Evolutionary conservation across 108 stramenopile genomes (phyloP), one percentile per base, ranked within the genome.

Genomic region (Aurantiochytrium sp.): DNA sequence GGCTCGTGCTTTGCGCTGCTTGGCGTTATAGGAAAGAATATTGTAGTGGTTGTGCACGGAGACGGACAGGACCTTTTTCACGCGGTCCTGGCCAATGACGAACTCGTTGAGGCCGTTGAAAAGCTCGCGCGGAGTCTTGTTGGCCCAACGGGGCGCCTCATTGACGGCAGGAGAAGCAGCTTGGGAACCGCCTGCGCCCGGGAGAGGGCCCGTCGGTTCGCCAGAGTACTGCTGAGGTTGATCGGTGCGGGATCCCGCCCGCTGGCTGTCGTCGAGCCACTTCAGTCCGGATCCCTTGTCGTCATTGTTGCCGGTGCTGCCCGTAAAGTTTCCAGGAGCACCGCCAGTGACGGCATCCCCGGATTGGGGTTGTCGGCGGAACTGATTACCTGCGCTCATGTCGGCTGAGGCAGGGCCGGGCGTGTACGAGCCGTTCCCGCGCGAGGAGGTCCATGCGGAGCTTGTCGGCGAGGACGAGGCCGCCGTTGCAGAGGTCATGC

Each of bases 31-130:
- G 12, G 88, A 59, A 35, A 71, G 88, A 60, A 87, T 42, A 43
- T 98, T 98, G 97, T 97, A 98, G 91, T 98, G 98, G 94, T 98
- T 98, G 93, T 98, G 97, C 29, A 98, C 97, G 28, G 97, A 97
- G 18, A 98, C 98, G 16, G 95, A 93, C 43, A 98, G 90, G 49
- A 97, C 97, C 57, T 97, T 92, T 93, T 98, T 98, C 60, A 98
- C 98, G 73, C 95, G 93, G 59, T 94, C 92, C 93, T 98, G 98
- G 25, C 98, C 98, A 87, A 98, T 97, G 42, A 98, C 97, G 88
- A 97, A 97, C 92, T 98, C 97, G 88, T 97, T 93, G 19, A 98
- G 88, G 5, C 97, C 97, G 18, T 93, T 90, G 89, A 95, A 95
- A 87, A 98, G 94, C 90, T 96, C 95, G 2, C 90, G 91, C 28